Evolutionary conservation across 2,329 filamentous ascomycete species (phyloP).

Genomic region (Amauroascus niger): DNA sequence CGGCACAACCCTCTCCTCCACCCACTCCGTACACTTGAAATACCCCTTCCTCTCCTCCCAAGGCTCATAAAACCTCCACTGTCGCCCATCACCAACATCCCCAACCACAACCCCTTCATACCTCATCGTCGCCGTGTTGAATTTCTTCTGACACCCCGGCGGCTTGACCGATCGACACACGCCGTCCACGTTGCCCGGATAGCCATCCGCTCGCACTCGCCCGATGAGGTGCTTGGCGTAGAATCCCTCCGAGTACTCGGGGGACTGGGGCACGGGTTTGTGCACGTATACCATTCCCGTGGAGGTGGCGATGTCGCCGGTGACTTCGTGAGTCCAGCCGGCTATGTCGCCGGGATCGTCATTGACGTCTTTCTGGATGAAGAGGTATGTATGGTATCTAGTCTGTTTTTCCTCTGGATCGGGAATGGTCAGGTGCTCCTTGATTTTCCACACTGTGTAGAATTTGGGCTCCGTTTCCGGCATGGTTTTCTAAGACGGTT

Average conservation of each 20-base stretch:
- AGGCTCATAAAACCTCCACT: constrained; percentile 10
- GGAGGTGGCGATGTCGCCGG: constrained; percentile 10
- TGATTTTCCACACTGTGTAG: constrained; percentile 8
- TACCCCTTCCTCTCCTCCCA: constrained; percentile 9
- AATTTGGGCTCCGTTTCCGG: background rate
- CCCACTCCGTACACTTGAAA: constrained; percentile 13
- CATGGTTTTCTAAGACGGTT: background rate
- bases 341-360: constrained; percentile 13
- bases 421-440: constrained; percentile 8
- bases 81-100: background rate
- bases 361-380: background rate
- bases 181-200: constrained; percentile 5
- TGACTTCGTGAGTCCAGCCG: constrained; percentile 12
- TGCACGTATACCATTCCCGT: constrained; percentile 10
- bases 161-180: constrained; percentile 8
- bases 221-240: constrained; percentile 7
- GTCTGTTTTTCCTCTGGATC: constrained; percentile 11
- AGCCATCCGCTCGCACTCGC: background rate
- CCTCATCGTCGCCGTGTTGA: constrained; percentile 9
- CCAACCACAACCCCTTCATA: constrained; percentile 2
- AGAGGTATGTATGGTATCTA: constrained; percentile 11
- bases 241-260: background rate
- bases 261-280: background rate
- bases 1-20: constrained; percentile 10
- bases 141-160: constrained; percentile 11